These are phyloP conservation scores for Haplosporangium sp. DNA, from an alignment of 371 early-diverging fungal species.

Conservation along the genomic window DNA sequence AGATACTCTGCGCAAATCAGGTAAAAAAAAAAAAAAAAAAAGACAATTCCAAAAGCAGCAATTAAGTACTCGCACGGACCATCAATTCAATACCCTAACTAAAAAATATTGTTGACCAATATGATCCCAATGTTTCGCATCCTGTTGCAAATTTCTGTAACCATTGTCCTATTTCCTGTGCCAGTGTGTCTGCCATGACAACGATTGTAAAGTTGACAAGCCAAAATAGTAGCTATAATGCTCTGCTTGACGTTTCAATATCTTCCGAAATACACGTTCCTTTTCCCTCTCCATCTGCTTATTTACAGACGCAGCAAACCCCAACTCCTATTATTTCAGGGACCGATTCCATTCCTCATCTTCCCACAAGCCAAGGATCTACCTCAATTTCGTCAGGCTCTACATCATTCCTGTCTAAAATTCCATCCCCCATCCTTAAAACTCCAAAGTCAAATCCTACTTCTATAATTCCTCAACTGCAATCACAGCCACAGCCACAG, in stretches of 20 bases:
- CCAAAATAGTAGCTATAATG: background rate
- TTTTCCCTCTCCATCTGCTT: background rate
- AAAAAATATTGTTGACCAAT: constrained; percentile 27
- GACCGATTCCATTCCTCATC: background rate
- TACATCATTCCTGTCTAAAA: background rate
- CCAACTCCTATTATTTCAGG: background rate
- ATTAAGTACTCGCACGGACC: background rate
- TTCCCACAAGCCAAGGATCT: background rate
- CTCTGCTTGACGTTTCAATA: background rate
- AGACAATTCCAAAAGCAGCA: no score
- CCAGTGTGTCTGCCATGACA: constrained; percentile 10
- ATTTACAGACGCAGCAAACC: background rate
- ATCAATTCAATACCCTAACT: background rate
- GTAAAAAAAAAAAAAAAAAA: constrained; percentile 10
- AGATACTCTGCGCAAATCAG: constrained; percentile 37
- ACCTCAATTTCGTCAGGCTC: background rate
- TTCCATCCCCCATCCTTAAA: background rate
- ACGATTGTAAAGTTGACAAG: constrained; percentile 17
- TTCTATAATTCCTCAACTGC: background rate
- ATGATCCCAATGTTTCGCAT: constrained; percentile 18
- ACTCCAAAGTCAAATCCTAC: background rate
- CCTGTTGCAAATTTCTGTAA: background rate
- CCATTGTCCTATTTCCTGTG: constrained; percentile 15
- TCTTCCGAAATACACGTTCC: background rate
- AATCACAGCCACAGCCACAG: background rate